Evolutionary conservation across 257 asterid species (phyloP), one percentile per base, ranked within the genome.

Genomic region (Ehretia macrophylla): DNA sequence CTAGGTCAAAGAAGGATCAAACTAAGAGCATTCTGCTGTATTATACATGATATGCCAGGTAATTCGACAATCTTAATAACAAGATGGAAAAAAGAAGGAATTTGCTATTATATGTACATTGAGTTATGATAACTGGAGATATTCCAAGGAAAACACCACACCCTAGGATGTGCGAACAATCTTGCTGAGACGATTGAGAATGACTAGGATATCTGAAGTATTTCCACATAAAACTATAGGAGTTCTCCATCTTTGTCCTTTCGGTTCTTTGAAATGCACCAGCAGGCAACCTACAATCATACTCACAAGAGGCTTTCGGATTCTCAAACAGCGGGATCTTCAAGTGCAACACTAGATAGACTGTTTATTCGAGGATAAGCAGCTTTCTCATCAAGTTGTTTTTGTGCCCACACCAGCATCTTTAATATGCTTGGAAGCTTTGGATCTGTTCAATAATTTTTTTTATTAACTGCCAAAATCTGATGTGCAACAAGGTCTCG

Each of bases 371-470:
- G 87, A 58, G 97, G 99, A 68, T 82, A 92, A 27, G 69, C 68
- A 21, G 90, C 97, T 73, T 83, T 85, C 58, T 80, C 89, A 20
- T 83, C 91, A 9, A 86, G 95, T 77, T 80, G 84, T 64, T 77
- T 85, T 66, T 89, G 99, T 12, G 79, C 88, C 95, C 91, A 77
- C 32, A 78, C 62, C 75, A 88, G 77, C 86, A 84, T 74, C 81
- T 93, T 86, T 86, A 93, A 60, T 64, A 93, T 73, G 84, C 87
- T 81, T 13, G 94, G 92, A 71, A 93, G 99, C 80, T 83, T 86
- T 48, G 99, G 96, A 74, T 86, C 99, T 93, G 86, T 67, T 14
- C 69, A 80, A 50, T 48, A n/a, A 56, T 45, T 11, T 8, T 48
- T 5, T 48, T 38, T 19, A 60, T 3, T 47, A 20, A 20, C 11